Base-by-base conservation (phyloP, 345 rosid genomes). In the Gossypium bickii region DNA sequence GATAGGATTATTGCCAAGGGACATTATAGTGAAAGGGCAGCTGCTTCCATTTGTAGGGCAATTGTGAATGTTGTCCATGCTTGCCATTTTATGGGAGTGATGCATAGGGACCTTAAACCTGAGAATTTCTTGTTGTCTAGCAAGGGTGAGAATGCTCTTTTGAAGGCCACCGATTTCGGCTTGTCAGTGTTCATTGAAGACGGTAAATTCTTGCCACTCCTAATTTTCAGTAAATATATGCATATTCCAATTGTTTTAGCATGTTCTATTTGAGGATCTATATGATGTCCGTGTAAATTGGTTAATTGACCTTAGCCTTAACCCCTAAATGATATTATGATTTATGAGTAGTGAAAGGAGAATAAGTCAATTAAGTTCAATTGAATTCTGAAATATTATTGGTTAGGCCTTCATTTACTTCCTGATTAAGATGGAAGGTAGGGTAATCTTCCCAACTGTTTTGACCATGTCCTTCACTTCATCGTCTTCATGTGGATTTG, bases 31-130 rank as follows among this genome's bases (percentile, higher is more conserved):
- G 98, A 93, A 82, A 84, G 86, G 72, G 97, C 90, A 9, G 98
- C 98, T 63, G 90, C 98, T 76, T 83, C 82, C 48, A 73, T 89
- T 4, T 92, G 89, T 74, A 84, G 91, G 70, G 81, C 83, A 45
- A 85, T 92, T 71, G 90, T 90, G 16, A 92, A 92, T 85, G 93
- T 90, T 71, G 96, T 93, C 24, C 88, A 90, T 63, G 86, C 86
- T 59, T 93, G 97, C 55, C 97, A 93, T 81, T 91, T 89, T 72
- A 89, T 91, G 95, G 97, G 97, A 44, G 98, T 93, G 68, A 82
- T 91, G 86, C 98, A 91, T 71, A 88, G 94, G 74, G 97, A 93
- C 74, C 88, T 93, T 60, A 93, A 93, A 89, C 98, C 98, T 10
- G 98, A 92, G 89, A 93, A 93, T 83, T 92, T 93, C 90, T 83